Conservation (phyloP, 208 protist species). For the Crithidia sp. region DNA sequence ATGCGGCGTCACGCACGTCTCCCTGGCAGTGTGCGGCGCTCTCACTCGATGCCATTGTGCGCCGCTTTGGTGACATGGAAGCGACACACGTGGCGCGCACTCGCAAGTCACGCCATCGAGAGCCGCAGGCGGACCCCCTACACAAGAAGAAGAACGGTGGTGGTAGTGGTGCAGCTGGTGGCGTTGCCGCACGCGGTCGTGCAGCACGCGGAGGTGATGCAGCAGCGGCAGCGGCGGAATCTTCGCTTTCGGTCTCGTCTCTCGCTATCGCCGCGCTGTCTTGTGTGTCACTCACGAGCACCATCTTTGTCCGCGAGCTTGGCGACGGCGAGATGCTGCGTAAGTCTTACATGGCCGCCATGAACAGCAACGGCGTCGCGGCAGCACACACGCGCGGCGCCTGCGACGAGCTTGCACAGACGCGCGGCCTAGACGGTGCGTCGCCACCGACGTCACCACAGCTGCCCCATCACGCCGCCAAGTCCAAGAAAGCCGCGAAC, state of each 20-base stretch:
- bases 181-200: too few species aligned
- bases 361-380: not conserved
- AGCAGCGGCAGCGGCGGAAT: not conserved
- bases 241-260: not conserved
- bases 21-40: constrained; percentile 20
- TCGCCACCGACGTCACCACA: not conserved
- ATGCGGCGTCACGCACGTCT: not conserved
- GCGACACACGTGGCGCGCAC: constrained; percentile 4
- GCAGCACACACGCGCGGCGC: not conserved
- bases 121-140: not conserved
- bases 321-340: constrained; percentile 19
- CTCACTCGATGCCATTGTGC: constrained; percentile 11
- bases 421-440: not conserved
- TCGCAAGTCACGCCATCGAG: not conserved
- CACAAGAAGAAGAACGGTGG: not conserved
- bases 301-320: constrained; percentile 29
- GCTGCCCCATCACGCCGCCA: not conserved
- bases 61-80: constrained; percentile 19
- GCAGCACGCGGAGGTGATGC: not conserved
- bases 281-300: constrained; percentile 24
- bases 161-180: not conserved
- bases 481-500: not conserved
- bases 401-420: not conserved
- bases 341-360: not conserved
- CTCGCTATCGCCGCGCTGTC: constrained; percentile 16